Conservation (phyloP, 257 asterid species). For the Solanum pinnatisectum region DNA sequence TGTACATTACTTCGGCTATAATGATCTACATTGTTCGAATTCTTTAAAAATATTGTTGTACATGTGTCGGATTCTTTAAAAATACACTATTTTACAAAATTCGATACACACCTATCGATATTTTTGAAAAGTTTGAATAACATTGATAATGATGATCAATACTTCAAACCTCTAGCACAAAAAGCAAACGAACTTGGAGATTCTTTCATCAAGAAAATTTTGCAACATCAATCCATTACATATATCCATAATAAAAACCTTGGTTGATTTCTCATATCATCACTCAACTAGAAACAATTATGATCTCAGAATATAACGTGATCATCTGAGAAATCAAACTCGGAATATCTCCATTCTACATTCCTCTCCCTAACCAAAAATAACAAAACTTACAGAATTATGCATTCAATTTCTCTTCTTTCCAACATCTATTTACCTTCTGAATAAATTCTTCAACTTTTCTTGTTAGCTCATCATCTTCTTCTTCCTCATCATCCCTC, state of each 20-base stretch:
- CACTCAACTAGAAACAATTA: neutral
- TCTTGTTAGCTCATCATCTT: conserved; percentile 26
- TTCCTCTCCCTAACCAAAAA: neutral
- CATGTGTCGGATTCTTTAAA: neutral
- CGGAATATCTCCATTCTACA: neutral
- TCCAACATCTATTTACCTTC: conserved; percentile 39
- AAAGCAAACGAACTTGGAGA: neutral
- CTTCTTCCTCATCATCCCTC: neutral
- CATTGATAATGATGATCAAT: neutral
- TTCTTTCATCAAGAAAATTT: neutral
- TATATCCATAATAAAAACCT: neutral
- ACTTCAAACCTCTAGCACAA: neutral
- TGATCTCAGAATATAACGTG: neutral
- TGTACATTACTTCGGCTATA: neutral
- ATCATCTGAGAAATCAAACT: neutral
- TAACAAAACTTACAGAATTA: neutral
- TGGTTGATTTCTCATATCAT: neutral
- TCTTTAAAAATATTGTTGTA: neutral
- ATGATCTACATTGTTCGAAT: neutral
- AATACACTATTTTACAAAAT: neutral
- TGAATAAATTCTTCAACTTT: conserved; percentile 47
- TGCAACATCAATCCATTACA: neutral
- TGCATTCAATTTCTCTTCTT: conserved; percentile 26
- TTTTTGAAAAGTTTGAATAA: neutral
- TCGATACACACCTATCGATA: neutral